Percentiles rank a stretch among this genome's conserved stretches.
Evolutionary conservation across 2,329 filamentous ascomycete genomes (phyloP).

Genomic region (Hymenoscyphus repandus): DNA sequence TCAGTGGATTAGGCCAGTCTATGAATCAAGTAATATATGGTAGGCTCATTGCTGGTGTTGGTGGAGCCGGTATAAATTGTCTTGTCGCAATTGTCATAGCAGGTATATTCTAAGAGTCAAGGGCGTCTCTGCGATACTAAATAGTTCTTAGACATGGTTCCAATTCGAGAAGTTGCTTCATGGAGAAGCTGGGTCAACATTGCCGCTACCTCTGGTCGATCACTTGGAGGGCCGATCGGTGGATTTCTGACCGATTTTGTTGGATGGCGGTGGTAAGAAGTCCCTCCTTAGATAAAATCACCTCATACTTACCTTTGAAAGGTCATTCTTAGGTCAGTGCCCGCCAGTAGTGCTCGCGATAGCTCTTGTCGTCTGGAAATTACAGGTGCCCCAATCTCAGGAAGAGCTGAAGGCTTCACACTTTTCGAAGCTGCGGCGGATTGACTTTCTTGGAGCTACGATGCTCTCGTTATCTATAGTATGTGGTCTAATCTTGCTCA

Average conservation of each 20-base stretch:
- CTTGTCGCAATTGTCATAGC: slow-evolving; percentile 49
- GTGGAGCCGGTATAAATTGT: slow-evolving; percentile 45
- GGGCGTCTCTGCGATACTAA: neutral
- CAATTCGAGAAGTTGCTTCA: slow-evolving; percentile 45
- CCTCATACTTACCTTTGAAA: neutral
- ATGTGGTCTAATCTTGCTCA: slow-evolving; percentile 40
- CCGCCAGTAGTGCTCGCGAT: slow-evolving; percentile 49
- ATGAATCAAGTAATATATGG: slow-evolving; percentile 47
- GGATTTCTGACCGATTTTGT: slow-evolving; percentile 47
- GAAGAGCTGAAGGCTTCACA: slow-evolving; percentile 6
- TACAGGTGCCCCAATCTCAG: slow-evolving; percentile 19
- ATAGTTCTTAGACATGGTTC: slow-evolving; percentile 40
- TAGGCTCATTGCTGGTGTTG: slow-evolving; percentile 46
- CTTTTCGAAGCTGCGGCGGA: slow-evolving; percentile 37
- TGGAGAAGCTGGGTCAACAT: slow-evolving; percentile 52
- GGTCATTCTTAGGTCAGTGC: slow-evolving; percentile 52
- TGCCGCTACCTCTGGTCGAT: slow-evolving; percentile 45
- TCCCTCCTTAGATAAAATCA: neutral
- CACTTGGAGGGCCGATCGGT: slow-evolving; percentile 47
- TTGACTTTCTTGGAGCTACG: slow-evolving; percentile 55
- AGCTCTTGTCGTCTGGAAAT: slow-evolving; percentile 31
- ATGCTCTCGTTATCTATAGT: slow-evolving; percentile 38
- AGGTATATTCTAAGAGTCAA: slow-evolving; percentile 33
- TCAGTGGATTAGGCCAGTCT: slow-evolving; percentile 39
- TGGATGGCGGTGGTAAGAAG: slow-evolving; percentile 48